Evolutionary conservation across 106 monocot genomes (phyloP).

Genomic region (Dendrobium chrysotoxum): DNA sequence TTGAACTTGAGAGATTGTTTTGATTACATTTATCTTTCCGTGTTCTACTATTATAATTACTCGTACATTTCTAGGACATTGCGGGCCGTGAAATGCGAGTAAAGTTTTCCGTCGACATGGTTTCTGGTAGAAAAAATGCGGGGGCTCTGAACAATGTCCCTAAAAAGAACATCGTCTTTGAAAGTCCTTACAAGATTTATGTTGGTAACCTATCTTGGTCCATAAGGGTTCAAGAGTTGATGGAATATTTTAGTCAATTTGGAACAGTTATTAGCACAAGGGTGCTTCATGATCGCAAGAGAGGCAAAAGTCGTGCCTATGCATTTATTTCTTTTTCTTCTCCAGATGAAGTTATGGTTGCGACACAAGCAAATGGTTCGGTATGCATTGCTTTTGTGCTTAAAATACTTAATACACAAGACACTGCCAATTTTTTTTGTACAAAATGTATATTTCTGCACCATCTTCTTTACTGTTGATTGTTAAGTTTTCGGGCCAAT

Average conservation of each 20-base stretch:
- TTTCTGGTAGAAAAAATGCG: constrained; percentile 41
- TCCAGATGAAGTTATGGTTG: constrained; percentile 50
- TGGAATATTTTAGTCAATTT: constrained; percentile 71
- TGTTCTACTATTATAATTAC: not conserved
- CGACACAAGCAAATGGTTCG: constrained; percentile 38
- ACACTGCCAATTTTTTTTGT: not conserved
- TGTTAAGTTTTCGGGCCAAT: not conserved
- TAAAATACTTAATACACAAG: not conserved
- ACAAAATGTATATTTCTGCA: not conserved
- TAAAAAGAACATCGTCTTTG: constrained; percentile 54
- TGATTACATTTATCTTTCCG: not conserved
- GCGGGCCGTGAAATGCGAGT: constrained; percentile 77
- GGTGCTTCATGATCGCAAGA: constrained; percentile 59
- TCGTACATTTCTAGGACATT: constrained; percentile 37
- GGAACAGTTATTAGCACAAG: constrained; percentile 72
- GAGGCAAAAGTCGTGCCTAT: constrained; percentile 71
- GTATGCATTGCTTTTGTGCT: constrained; percentile 17
- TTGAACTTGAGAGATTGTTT: not conserved
- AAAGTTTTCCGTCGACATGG: constrained; percentile 63
- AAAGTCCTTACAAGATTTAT: constrained; percentile 71
- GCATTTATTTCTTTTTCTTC: constrained; percentile 73
- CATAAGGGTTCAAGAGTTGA: constrained; percentile 53
- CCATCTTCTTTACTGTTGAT: not conserved
- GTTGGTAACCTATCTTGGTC: constrained; percentile 81
- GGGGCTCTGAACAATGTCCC: constrained; percentile 34